Evolutionary conservation across 257 asterid genomes (phyloP), one percentile per base, ranked within the genome.

Genomic region (Capsicum pubescens): DNA sequence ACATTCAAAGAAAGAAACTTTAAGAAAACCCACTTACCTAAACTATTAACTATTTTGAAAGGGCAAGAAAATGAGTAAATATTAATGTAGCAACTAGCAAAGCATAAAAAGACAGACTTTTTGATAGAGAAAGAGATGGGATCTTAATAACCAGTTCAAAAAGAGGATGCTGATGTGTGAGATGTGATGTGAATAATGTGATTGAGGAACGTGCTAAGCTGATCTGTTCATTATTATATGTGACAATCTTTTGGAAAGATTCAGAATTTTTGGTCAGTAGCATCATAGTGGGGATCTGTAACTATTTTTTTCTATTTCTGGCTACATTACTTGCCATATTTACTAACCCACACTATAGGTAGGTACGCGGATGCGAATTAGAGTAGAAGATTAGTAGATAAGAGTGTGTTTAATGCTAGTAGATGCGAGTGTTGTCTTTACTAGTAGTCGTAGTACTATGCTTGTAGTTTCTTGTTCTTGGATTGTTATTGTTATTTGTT

Each of bases 141-240:
- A 77, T 77, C 82, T 54, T 54, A 54, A 54, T 3, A 54, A 77
- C 64, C 48, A 77, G 81, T 76, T 76, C 14, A 54, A 77, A 39
- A 77, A 32, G 81, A 64, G 1, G 44, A 7, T 74, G 46, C 35
- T 67, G 16, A 54, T 54, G 58, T 54, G 74, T 35, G 9, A 64
- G 42, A 26, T 64, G 71, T 64, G 72, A 44, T 44, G 7, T 44
- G 48, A 42, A 3, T 6, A 42, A 15, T 77, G 81, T 77, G 81
- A 77, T 63, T 44, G 19, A 77, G 9, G 82, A 90, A 93, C 95
- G 93, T 93, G 97, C 89, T 74, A 69, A 79, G 92, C 89, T 89
- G 87, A 89, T 88, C 93, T 90, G 85, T 88, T 74, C 60, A 77
- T 54, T 77, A 77, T 77, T 77, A n/a, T 54, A 35, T 46, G 16